These are phyloP conservation scores for Somion occarium DNA, from an alignment of 1,284 basidiomycete species.

Conservation along the genomic window DNA sequence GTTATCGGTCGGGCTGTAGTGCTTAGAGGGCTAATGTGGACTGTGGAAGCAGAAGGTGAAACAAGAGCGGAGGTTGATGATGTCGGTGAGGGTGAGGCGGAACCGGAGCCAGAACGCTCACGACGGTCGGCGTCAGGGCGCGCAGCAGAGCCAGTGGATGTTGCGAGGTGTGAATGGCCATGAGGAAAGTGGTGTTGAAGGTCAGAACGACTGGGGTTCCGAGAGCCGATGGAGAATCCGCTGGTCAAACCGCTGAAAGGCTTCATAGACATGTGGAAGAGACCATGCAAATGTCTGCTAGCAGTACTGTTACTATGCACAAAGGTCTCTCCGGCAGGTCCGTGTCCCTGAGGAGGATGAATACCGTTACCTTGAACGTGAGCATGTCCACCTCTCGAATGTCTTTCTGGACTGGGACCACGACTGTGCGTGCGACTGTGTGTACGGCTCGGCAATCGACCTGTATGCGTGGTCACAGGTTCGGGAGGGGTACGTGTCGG, in stretches of 20 bases:
- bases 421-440: constrained; percentile 33
- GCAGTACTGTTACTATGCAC: constrained; percentile 46
- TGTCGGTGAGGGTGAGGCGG: constrained; percentile 6
- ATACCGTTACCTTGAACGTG: too few species aligned
- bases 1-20: constrained; percentile 16
- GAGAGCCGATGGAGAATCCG: constrained; percentile 30
- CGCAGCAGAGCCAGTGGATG: constrained; percentile 7
- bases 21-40: constrained; percentile 11
- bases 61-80: constrained; percentile 12
- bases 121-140: constrained; percentile 6
- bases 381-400: constrained; percentile 8
- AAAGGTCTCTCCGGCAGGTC: constrained; percentile 37
- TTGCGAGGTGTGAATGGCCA: constrained; percentile 12
- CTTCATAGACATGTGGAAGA: constrained; percentile 62
- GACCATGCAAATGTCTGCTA: constrained; percentile 43
- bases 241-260: constrained; percentile 43
- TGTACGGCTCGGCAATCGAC: constrained; percentile 30
- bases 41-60: not conserved
- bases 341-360: constrained; percentile 12
- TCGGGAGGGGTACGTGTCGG: not conserved
- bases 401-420: constrained; percentile 45
- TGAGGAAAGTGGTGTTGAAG: constrained; percentile 17
- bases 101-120: constrained; percentile 1
- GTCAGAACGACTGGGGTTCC: constrained; percentile 32
- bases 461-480: not conserved